Evolutionary conservation across 2,329 filamentous ascomycete species (phyloP).

Genomic region (Sarocladium strictum): DNA sequence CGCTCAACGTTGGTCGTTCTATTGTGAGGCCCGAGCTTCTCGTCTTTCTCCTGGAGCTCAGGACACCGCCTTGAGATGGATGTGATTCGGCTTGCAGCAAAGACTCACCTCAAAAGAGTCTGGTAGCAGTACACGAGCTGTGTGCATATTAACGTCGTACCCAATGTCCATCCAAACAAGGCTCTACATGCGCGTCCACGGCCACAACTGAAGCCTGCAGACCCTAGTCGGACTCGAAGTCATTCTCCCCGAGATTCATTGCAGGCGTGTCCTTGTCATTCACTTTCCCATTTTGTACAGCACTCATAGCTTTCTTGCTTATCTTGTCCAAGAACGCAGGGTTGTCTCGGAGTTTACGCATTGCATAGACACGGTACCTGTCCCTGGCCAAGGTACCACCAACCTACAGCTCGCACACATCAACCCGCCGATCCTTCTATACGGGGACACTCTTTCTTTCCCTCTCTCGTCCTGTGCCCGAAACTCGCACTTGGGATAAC

Average conservation of each 20-base stretch:
- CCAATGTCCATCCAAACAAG: neutral
- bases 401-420: neutral
- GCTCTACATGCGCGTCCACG: neutral
- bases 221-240: neutral
- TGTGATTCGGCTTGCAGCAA: too few species aligned
- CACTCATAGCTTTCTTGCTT: neutral
- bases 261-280: neutral
- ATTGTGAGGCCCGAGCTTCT: neutral
- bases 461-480: neutral
- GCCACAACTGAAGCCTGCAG: neutral
- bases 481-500: neutral
- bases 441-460: neutral
- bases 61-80: neutral
- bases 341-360: neutral
- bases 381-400: neutral
- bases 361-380: neutral
- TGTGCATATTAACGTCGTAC: neutral
- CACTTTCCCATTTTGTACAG: slow-evolving; percentile 1
- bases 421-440: slow-evolving; percentile 2
- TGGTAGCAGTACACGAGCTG: too few species aligned
- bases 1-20: neutral
- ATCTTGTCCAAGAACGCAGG: neutral
- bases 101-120: neutral
- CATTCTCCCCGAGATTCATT: neutral
- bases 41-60: neutral